Percentiles rank a stretch among this genome's conserved stretches.
phyloP scores from a whole-genome alignment of 1,139 yeast genomes.

The Scheffersomyces titani region DNA sequence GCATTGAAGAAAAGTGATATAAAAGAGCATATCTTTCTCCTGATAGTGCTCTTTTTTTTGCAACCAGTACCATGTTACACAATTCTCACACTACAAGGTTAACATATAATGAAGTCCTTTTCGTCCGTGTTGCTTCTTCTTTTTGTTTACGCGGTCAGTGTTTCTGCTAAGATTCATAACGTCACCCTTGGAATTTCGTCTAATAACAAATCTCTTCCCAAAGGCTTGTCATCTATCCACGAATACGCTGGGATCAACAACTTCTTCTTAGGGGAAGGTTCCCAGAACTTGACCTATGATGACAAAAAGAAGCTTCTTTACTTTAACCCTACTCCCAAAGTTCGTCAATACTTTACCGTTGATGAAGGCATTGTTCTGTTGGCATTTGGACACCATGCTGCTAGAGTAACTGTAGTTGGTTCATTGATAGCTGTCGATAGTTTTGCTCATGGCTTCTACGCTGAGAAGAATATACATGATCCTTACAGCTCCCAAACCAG shows the following conservation, averaged over 20 bases:
- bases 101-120: background rate
- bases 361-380: slow-evolving; percentile 12
- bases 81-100: background rate
- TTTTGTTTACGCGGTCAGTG: background rate
- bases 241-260: slow-evolving; percentile 22
- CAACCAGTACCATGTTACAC: background rate
- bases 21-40: too few species aligned
- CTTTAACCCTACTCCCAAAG: background rate
- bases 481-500: slow-evolving; percentile 36
- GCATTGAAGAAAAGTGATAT: too few species aligned
- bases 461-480: slow-evolving; percentile 42
- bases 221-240: slow-evolving; percentile 14
- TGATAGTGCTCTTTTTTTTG: too few species aligned
- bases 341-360: slow-evolving; percentile 6
- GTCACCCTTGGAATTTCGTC: background rate
- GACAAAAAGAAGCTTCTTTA: background rate
- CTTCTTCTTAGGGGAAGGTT: slow-evolving; percentile 15
- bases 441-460: slow-evolving; percentile 33
- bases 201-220: slow-evolving; percentile 7
- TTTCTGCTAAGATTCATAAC: background rate
- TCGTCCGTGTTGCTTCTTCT: background rate
- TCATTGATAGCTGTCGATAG: slow-evolving; percentile 32
- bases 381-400: slow-evolving; percentile 14
- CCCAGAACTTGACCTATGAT: slow-evolving; percentile 7
- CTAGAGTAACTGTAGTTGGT: slow-evolving; percentile 15